A percentile compares a stretch with the other conserved stretches of the same genome.
Evolutionary conservation across 345 rosid species (phyloP).

Genomic region (Acer yangbiense): DNA sequence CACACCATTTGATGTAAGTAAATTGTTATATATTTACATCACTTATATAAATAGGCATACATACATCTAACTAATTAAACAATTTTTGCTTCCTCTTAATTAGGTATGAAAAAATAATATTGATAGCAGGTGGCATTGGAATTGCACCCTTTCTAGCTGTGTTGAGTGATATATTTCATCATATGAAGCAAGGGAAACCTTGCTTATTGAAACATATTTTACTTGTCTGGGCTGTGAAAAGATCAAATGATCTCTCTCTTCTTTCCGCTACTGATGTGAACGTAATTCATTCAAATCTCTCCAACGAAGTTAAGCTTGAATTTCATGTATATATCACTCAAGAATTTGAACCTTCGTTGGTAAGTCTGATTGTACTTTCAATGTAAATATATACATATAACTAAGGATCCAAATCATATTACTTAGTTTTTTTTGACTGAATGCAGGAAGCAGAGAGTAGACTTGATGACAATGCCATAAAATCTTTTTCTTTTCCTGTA

Average conservation of each 20-base stretch:
- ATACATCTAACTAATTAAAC: too few relatives aligned
- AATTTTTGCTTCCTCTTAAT: too few relatives aligned
- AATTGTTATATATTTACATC: too few relatives aligned
- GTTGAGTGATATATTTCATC: constrained; percentile 44
- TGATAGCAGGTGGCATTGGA: constrained; percentile 62
- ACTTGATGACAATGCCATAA: background rate
- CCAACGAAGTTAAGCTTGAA: constrained; percentile 33
- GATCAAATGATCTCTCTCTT: constrained; percentile 41
- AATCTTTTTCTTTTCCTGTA: background rate
- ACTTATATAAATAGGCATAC: too few relatives aligned
- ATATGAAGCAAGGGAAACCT: constrained; percentile 36
- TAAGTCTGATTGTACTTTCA: constrained; percentile 22
- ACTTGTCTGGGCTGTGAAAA: constrained; percentile 49
- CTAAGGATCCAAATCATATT: too few relatives aligned
- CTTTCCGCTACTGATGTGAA: constrained; percentile 35
- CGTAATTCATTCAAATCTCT: constrained; percentile 29
- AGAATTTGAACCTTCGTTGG: constrained; percentile 41
- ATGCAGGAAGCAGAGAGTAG: background rate
- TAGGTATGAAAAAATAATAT: constrained; percentile 38
- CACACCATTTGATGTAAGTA: constrained; percentile 45
- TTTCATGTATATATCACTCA: constrained; percentile 41
- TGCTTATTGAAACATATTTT: constrained; percentile 43
- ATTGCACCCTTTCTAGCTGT: constrained; percentile 57
- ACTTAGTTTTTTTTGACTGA: too few relatives aligned
- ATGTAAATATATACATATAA: background rate